These are phyloP conservation scores for Pythium scleroteichum DNA, from an alignment of 352 stramenopile genomes.

Conservation along the genomic window DNA sequence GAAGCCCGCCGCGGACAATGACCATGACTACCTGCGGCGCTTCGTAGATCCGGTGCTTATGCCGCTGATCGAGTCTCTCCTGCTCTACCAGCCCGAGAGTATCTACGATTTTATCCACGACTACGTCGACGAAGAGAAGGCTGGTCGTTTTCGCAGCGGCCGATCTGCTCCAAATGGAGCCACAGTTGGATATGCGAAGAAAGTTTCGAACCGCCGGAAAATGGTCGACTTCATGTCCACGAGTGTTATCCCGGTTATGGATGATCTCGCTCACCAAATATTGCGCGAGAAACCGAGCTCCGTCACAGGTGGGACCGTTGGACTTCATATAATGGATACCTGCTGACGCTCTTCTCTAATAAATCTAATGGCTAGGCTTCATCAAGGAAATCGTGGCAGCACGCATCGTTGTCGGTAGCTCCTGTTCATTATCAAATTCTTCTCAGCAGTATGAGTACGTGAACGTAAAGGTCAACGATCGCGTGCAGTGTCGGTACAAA, in stretches of 20 bases:
- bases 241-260: conserved; percentile 83
- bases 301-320: conserved; percentile 44
- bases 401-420: conserved; percentile 47
- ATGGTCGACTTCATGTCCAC: conserved; percentile 88
- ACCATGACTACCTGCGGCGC: conserved; percentile 82
- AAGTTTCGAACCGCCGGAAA: conserved; percentile 65
- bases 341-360: background rate
- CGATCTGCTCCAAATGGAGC: conserved; percentile 9
- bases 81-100: conserved; percentile 78
- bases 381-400: conserved; percentile 64
- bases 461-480: conserved; percentile 43
- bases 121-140: conserved; percentile 68
- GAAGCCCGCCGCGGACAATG: conserved; percentile 41
- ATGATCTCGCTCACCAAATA: conserved; percentile 81
- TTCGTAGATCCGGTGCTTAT: conserved; percentile 81
- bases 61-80: conserved; percentile 75
- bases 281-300: conserved; percentile 67
- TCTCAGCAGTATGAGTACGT: conserved; percentile 44
- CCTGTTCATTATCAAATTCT: conserved; percentile 25
- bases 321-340: too few species aligned
- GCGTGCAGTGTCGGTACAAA: conserved; percentile 70
- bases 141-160: conserved; percentile 34
- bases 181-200: conserved; percentile 60
- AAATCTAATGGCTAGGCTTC: conserved; percentile 38
- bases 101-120: conserved; percentile 85